These are phyloP conservation scores for Bolboschoenoplectus hybrid DNA, from an alignment of 202 grass and related monocot genomes.

Conservation along the genomic window DNA sequence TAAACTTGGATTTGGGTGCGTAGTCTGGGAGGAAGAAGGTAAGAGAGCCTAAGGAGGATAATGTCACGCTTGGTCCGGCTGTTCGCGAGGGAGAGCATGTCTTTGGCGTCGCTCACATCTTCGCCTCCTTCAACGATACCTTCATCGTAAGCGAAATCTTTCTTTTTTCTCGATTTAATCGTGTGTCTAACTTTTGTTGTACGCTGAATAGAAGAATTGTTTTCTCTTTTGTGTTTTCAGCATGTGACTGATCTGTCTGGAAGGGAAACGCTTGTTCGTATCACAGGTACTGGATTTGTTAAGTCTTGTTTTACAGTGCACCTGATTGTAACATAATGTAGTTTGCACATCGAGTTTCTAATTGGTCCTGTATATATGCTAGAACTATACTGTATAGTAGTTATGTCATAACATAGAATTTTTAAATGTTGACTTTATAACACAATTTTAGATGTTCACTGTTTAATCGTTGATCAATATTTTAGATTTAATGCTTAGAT, in stretches of 20 bases:
- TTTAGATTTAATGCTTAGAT: background rate
- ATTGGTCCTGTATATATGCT: background rate
- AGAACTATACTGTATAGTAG: background rate
- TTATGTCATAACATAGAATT: background rate
- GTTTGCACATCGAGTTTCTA: background rate
- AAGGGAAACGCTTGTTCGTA: conserved; percentile 73
- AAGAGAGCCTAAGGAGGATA: conserved; percentile 77
- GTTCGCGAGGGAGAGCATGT: conserved; percentile 68
- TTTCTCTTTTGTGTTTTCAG: conserved; percentile 40
- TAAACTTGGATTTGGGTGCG: background rate
- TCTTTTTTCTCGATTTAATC: background rate
- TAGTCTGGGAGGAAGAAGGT: conserved; percentile 83
- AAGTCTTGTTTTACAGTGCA: background rate
- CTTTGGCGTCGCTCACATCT: conserved; percentile 81
- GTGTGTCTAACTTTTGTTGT: background rate
- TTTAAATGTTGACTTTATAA: background rate
- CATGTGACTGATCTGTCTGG: conserved; percentile 87
- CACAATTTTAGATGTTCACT: background rate
- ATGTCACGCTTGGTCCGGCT: conserved; percentile 65
- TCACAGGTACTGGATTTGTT: conserved; percentile 53
- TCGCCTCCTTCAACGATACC: conserved; percentile 81
- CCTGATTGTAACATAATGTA: background rate
- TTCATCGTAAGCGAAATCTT: conserved; percentile 52
- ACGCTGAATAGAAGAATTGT: background rate
- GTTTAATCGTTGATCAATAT: background rate